phyloP scores from a whole-genome alignment of 2,329 filamentous ascomycete genomes.

The Pseudomassariella vexata region DNA sequence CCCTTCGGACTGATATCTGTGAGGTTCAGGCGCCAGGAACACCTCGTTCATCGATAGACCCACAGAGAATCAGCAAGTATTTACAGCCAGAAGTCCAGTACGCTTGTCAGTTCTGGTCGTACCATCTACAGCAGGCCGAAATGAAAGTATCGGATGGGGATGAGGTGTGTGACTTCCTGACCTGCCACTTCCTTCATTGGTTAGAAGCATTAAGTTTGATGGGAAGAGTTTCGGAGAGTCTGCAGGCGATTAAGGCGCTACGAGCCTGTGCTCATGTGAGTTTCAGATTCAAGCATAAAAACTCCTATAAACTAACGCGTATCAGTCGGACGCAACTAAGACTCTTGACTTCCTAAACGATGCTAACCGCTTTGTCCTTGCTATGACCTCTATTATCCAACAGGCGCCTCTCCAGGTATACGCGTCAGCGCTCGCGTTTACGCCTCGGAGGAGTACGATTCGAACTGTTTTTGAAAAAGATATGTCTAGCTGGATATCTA shows the following conservation, averaged over 20 bases:
- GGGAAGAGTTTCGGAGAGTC: conserved; percentile 14
- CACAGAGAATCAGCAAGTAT: conserved; percentile 13
- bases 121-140: conserved; percentile 23
- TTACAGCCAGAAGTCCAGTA: conserved; percentile 28
- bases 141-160: conserved; percentile 18
- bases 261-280: conserved; percentile 2
- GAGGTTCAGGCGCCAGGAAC: conserved; percentile 18
- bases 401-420: conserved; percentile 27
- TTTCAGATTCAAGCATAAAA: background rate
- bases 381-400: conserved; percentile 20
- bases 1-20: background rate
- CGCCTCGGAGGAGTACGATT: conserved; percentile 16
- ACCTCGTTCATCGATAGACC: conserved; percentile 15
- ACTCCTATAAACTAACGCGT: background rate
- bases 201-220: conserved; percentile 35
- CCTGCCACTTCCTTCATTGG: conserved; percentile 33
- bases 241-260: conserved; percentile 16
- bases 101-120: conserved; percentile 32
- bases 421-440: conserved; percentile 22
- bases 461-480: conserved; percentile 11
- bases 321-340: background rate
- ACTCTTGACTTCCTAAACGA: conserved; percentile 19
- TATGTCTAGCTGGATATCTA: conserved; percentile 11
- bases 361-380: conserved; percentile 21
- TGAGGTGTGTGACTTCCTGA: conserved; percentile 26